Percentiles rank a stretch among this genome's conserved stretches.
phyloP scores from a whole-genome alignment of 208 protist genomes.

The Histomonas meleagridis region DNA sequence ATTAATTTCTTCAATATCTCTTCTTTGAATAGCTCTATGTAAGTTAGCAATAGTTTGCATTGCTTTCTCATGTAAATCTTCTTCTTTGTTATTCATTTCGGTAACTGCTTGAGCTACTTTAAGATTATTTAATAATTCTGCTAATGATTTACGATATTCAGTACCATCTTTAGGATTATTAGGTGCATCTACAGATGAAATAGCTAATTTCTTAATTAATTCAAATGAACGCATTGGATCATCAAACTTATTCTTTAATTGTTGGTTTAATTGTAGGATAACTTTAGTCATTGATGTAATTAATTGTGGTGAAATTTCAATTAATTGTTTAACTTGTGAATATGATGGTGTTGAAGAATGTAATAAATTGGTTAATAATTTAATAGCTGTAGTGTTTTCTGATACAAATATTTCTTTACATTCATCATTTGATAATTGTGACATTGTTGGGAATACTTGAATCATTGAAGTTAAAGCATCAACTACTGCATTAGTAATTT shows the following conservation, averaged over 20 bases:
- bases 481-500: neutral
- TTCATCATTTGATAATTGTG: neutral
- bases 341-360: neutral
- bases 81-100: no score
- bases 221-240: no score
- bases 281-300: neutral
- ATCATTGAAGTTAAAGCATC: neutral
- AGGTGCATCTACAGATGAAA: neutral
- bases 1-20: neutral
- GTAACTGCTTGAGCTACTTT: neutral
- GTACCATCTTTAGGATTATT: neutral
- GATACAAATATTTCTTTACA: neutral
- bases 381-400: neutral
- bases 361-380: neutral
- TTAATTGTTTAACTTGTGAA: neutral
- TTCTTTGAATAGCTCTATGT: neutral
- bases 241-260: no score
- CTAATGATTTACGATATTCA: neutral
- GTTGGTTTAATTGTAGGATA: neutral
- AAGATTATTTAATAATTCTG: neutral
- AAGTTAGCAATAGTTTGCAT: neutral
- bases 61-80: neutral
- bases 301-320: neutral
- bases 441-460: neutral
- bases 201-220: neutral